Evolutionary conservation across 306 rosid genomes (phyloP).

Genomic region (Prunus salicina): DNA sequence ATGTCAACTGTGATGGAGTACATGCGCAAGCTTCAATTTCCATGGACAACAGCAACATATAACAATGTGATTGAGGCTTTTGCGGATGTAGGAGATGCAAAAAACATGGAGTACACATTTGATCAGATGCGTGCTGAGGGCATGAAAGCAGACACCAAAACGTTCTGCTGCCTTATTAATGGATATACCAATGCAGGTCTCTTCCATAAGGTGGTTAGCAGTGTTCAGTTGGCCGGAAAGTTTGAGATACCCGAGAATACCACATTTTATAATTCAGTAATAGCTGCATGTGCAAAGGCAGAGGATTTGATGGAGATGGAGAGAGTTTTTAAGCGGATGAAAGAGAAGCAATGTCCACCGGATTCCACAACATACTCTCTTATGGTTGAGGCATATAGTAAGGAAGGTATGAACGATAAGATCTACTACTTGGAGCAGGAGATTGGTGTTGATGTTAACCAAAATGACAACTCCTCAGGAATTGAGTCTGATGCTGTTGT

Average conservation of each 20-base stretch:
- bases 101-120: slow-evolving; percentile 86
- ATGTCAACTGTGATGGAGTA: slow-evolving; percentile 99
- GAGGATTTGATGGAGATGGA: slow-evolving; percentile 95
- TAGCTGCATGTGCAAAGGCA: slow-evolving; percentile 89
- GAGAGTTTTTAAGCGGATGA: slow-evolving; percentile 82
- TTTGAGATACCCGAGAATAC: slow-evolving; percentile 78
- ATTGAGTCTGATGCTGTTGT: slow-evolving; percentile 22
- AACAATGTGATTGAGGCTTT: slow-evolving; percentile 96
- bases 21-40: slow-evolving; percentile 93
- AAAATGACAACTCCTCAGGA: slow-evolving; percentile 16
- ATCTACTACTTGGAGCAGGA: slow-evolving; percentile 80
- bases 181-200: slow-evolving; percentile 97
- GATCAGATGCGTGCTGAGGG: slow-evolving; percentile 96
- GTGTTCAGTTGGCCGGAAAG: slow-evolving; percentile 74
- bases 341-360: slow-evolving; percentile 65
- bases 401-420: slow-evolving; percentile 91
- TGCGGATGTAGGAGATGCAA: slow-evolving; percentile 87
- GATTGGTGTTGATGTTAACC: slow-evolving; percentile 25
- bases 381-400: slow-evolving; percentile 75
- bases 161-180: slow-evolving; percentile 88
- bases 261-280: slow-evolving; percentile 65
- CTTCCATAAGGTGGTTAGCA: slow-evolving; percentile 83
- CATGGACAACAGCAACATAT: slow-evolving; percentile 93
- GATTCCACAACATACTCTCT: slow-evolving; percentile 55
- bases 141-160: slow-evolving; percentile 91